A percentile compares a stretch with the other conserved stretches of the same genome.
These are phyloP conservation scores for Hylodesmum podocarpum DNA, from an alignment of 306 rosid species.

Conservation along the genomic window DNA sequence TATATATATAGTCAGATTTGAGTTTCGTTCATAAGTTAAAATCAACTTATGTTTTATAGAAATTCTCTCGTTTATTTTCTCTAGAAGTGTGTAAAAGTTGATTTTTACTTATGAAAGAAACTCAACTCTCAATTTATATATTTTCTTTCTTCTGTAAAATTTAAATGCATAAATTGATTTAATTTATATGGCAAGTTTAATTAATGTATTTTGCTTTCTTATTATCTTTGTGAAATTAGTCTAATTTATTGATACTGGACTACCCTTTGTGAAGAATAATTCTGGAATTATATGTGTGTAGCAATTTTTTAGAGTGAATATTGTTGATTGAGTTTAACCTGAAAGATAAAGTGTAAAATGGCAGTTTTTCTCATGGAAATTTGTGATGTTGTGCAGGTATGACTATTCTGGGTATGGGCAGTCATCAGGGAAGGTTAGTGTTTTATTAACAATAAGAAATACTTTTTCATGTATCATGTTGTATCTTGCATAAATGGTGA, in stretches of 20 bases:
- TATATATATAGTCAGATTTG: too few species aligned
- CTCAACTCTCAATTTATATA: neutral
- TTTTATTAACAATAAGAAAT: slow-evolving; percentile 15
- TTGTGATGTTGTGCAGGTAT: slow-evolving; percentile 60
- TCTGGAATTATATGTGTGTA: neutral
- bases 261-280: neutral
- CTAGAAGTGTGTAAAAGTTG: neutral
- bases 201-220: too few species aligned
- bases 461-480: slow-evolving; percentile 16
- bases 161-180: too few species aligned
- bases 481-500: neutral
- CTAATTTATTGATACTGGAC: neutral
- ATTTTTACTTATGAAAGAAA: neutral
- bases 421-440: slow-evolving; percentile 93
- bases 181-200: too few species aligned
- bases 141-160: neutral
- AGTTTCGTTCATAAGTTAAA: neutral
- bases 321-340: slow-evolving; percentile 5
- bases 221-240: neutral
- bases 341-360: neutral
- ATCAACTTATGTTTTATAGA: too few species aligned
- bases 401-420: slow-evolving; percentile 97
- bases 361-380: slow-evolving; percentile 8
- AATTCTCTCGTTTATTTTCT: too few species aligned
- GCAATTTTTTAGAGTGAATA: neutral